A percentile compares a stretch with the other conserved stretches of the same genome.
Conservation (phyloP, 176 grass and related monocot genomes). For the Hordeum vulgare region DNA sequence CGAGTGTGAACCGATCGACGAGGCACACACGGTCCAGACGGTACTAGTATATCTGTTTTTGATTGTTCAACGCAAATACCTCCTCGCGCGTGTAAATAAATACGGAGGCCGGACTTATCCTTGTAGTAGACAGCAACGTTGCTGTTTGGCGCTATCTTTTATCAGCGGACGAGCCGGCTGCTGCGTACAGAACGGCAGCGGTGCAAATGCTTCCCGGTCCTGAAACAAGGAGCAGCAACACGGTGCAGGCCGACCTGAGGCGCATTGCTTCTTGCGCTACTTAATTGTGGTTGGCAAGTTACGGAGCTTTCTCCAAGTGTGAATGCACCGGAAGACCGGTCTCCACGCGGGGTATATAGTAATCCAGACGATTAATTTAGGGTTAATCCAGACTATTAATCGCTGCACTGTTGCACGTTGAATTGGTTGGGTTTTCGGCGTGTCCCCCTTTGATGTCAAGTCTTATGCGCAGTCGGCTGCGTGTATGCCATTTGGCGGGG, state of each 20-base stretch:
- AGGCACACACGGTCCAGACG: neutral
- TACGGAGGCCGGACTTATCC: neutral
- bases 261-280: neutral
- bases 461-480: neutral
- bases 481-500: slow-evolving; percentile 24
- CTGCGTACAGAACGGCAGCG: neutral
- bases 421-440: neutral
- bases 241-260: neutral
- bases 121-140: neutral
- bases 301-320: slow-evolving; percentile 27
- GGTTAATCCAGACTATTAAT: neutral
- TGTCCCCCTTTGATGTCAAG: neutral
- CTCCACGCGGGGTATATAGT: neutral
- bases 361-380: neutral
- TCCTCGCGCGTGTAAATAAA: neutral
- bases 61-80: neutral
- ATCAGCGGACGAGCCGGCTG: neutral
- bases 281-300: neutral
- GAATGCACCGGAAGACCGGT: slow-evolving; percentile 6
- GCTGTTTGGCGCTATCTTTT: slow-evolving; percentile 10
- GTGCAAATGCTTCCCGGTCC: neutral
- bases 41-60: neutral
- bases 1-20: neutral
- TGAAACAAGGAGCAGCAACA: neutral
- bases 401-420: neutral